A percentile compares a stretch with the other conserved stretches of the same genome.
These are phyloP conservation scores for Arthrinium puccinioides DNA, from an alignment of 2,329 filamentous ascomycete species.

Conservation along the genomic window DNA sequence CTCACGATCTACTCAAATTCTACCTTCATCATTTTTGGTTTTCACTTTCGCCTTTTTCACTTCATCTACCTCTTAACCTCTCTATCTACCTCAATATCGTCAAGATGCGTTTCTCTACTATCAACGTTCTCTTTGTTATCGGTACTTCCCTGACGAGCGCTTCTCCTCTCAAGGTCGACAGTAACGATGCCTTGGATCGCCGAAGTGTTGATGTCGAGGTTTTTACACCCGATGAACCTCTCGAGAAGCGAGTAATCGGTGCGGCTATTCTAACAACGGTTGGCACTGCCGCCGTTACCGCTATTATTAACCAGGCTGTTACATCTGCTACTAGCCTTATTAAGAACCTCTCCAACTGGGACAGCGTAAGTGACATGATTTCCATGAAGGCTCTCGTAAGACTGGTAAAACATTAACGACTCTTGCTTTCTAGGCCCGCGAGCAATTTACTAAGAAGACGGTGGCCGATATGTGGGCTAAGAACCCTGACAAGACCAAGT, in stretches of 20 bases:
- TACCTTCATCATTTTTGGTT: too few species aligned
- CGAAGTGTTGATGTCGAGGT: too few species aligned
- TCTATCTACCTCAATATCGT: neutral
- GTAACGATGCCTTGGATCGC: too few species aligned
- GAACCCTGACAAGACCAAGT: conserved; percentile 10
- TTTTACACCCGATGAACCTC: too few species aligned
- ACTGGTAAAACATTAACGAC: too few species aligned
- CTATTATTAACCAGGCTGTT: conserved; percentile 5
- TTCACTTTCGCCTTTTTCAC: too few species aligned
- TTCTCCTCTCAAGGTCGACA: neutral
- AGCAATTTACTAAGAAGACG: conserved; percentile 12
- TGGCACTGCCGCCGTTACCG: too few species aligned
- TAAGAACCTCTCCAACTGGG: conserved; percentile 8
- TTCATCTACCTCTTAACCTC: neutral
- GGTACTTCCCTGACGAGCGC: neutral
- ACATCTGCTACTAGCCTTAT: neutral
- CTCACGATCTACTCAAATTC: too few species aligned
- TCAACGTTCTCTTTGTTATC: too few species aligned
- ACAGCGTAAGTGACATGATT: too few species aligned
- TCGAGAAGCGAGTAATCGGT: neutral
- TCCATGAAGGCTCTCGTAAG: too few species aligned
- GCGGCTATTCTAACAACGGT: conserved; percentile 3
- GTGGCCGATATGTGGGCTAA: conserved; percentile 10
- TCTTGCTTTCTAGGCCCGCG: too few species aligned
- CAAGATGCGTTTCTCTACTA: neutral